These are phyloP conservation scores for Umbelopsis sp. DNA, from an alignment of 192 early-diverging fungal genomes.

Conservation along the genomic window DNA sequence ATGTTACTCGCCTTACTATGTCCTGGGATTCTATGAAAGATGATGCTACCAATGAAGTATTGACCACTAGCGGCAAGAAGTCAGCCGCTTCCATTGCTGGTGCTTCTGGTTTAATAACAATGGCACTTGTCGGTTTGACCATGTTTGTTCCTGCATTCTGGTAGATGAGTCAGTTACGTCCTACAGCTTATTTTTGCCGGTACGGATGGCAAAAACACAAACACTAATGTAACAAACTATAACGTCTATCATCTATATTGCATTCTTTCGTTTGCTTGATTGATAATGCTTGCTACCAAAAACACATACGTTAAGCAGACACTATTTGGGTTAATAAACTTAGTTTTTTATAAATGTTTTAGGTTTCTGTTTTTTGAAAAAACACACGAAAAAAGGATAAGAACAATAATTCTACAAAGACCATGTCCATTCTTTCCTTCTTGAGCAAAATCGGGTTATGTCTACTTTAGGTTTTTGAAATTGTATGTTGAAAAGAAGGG, in stretches of 20 bases:
- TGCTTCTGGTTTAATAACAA: no score
- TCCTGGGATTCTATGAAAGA: constrained; percentile 3
- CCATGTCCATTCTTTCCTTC: constrained; percentile 19
- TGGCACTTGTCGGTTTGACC: no score
- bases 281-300: not conserved
- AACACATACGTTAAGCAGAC: not conserved
- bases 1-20: constrained; percentile 18
- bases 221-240: no score
- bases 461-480: constrained; percentile 10
- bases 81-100: not conserved
- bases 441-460: constrained; percentile 19
- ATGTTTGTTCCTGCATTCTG: no score
- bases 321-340: not conserved
- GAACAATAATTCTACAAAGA: constrained; percentile 21
- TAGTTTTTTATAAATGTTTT: not conserved
- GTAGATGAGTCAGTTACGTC: no score
- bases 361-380: not conserved
- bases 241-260: no score
- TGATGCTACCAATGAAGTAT: not conserved
- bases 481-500: not conserved
- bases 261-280: no score
- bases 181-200: no score
- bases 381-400: constrained; percentile 16
- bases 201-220: no score
- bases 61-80: not conserved